Percentiles rank a stretch among this genome's conserved stretches.
phyloP scores from a whole-genome alignment of 2,329 filamentous ascomycete genomes.

The Paecilomyces sp. region DNA sequence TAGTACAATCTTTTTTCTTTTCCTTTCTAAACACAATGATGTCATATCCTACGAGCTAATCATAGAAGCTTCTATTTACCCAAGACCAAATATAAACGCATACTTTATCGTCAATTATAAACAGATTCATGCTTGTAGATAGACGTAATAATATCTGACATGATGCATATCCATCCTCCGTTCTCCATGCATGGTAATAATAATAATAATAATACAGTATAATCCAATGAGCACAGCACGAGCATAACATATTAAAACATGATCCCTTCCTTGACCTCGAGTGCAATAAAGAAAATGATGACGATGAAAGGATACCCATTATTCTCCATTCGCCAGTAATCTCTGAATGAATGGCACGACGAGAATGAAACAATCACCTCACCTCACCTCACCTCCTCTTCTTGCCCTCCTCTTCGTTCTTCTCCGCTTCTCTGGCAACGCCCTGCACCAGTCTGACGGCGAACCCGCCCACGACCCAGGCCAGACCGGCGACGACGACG shows the following conservation, averaged over 20 bases:
- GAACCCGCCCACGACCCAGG: conserved; percentile 40
- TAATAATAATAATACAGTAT: background rate
- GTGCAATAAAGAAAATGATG: background rate
- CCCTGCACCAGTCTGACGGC: conserved; percentile 17
- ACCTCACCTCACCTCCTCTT: background rate
- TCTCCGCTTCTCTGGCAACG: conserved; percentile 7
- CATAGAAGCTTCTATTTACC: too few species aligned
- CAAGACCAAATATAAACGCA: too few species aligned
- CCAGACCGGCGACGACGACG: conserved; percentile 48
- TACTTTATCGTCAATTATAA: too few species aligned
- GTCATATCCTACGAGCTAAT: too few species aligned
- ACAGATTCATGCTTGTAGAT: too few species aligned
- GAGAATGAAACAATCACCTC: background rate
- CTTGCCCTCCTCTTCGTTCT: background rate
- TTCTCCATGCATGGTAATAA: background rate
- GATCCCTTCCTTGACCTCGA: background rate
- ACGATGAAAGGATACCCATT: background rate
- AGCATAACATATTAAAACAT: background rate
- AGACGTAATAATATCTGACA: background rate
- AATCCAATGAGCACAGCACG: background rate
- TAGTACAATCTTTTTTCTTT: too few species aligned
- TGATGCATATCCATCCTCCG: background rate
- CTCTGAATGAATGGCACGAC: too few species aligned
- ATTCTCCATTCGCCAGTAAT: too few species aligned
- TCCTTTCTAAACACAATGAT: background rate